A percentile compares a stretch with the other conserved stretches of the same genome.
Evolutionary conservation across 2,329 filamentous ascomycete genomes (phyloP).

Genomic region (Alternaria atra): DNA sequence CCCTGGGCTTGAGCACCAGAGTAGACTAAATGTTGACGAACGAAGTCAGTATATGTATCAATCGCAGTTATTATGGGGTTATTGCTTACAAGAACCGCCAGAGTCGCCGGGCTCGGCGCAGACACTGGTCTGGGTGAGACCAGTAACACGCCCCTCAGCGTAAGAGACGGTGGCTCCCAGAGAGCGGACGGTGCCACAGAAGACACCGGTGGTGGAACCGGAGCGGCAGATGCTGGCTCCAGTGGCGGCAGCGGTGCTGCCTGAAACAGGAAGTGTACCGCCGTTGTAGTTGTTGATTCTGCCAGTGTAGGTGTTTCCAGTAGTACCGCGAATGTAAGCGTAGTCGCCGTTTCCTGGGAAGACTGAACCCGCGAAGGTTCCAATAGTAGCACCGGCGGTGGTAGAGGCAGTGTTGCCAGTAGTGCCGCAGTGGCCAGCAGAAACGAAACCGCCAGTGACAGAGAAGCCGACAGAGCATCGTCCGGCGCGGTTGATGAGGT

Average conservation of each 20-base stretch:
- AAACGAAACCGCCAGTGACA: constrained; percentile 54
- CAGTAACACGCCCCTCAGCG: constrained; percentile 52
- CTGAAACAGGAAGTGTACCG: constrained; percentile 47
- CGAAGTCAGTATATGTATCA: not conserved
- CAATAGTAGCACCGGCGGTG: constrained; percentile 43
- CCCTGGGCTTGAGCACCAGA: constrained; percentile 55
- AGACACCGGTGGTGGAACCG: constrained; percentile 54
- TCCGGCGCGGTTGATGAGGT: constrained; percentile 45
- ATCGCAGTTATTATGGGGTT: not conserved
- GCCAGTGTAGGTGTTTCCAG: constrained; percentile 43
- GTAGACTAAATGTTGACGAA: constrained; percentile 27
- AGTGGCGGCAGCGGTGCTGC: constrained; percentile 50
- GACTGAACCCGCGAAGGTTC: constrained; percentile 51
- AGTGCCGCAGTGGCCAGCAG: constrained; percentile 53
- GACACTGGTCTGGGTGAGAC: constrained; percentile 53
- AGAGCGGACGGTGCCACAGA: constrained; percentile 51
- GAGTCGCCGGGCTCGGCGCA: constrained; percentile 57
- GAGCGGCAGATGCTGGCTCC: constrained; percentile 55
- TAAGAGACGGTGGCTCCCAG: constrained; percentile 52
- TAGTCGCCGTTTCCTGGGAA: constrained; percentile 54
- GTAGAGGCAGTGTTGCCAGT: constrained; percentile 46
- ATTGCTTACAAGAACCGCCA: constrained; percentile 46
- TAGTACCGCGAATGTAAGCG: constrained; percentile 49
- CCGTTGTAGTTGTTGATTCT: constrained; percentile 48
- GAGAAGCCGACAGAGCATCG: constrained; percentile 55